Conservation (phyloP, 1,284 basidiomycete genomes). For the Erythrobasidium hasegawianum region DNA sequence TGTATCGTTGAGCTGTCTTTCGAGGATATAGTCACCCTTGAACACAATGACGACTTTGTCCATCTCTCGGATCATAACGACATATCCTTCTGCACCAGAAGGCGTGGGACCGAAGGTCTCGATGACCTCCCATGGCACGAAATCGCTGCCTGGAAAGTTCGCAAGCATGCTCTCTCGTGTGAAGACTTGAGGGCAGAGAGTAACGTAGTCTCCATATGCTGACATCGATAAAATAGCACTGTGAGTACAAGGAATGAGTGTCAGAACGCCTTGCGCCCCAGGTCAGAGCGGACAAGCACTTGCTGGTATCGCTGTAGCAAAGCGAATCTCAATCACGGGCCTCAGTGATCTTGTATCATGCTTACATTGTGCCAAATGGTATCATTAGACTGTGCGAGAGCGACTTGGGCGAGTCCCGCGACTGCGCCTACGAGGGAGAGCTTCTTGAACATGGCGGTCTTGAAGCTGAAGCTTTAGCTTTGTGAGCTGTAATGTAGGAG, state of each 20-base stretch:
- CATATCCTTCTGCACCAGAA: slow-evolving; percentile 25
- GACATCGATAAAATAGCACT: slow-evolving; percentile 29
- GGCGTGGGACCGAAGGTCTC: slow-evolving; percentile 18
- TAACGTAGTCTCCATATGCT: slow-evolving; percentile 31
- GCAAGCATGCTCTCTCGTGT: slow-evolving; percentile 3
- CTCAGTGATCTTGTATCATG: too few relatives aligned
- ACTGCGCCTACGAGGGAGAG: too few relatives aligned
- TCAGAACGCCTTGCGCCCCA: too few relatives aligned
- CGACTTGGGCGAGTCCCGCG: too few relatives aligned
- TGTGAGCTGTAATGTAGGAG: too few relatives aligned
- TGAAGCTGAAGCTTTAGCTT: too few relatives aligned
- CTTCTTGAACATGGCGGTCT: too few relatives aligned
- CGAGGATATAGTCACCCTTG: slow-evolving; percentile 32
- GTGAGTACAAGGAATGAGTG: too few relatives aligned
- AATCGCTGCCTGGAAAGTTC: slow-evolving; percentile 30
- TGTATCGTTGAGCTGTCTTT: slow-evolving; percentile 11
- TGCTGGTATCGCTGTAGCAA: slow-evolving; percentile 1
- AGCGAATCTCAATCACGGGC: too few relatives aligned
- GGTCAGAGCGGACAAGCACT: too few relatives aligned
- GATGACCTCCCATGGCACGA: slow-evolving; percentile 21
- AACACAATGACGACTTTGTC: slow-evolving; percentile 34
- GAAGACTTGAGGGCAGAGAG: slow-evolving; percentile 21
- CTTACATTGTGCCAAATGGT: not conserved
- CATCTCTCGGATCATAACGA: slow-evolving; percentile 23
- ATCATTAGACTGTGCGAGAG: not conserved